These are phyloP conservation scores for Kwoniella sp. DNA, from an alignment of 768 basidiomycete species.

Conservation along the genomic window DNA sequence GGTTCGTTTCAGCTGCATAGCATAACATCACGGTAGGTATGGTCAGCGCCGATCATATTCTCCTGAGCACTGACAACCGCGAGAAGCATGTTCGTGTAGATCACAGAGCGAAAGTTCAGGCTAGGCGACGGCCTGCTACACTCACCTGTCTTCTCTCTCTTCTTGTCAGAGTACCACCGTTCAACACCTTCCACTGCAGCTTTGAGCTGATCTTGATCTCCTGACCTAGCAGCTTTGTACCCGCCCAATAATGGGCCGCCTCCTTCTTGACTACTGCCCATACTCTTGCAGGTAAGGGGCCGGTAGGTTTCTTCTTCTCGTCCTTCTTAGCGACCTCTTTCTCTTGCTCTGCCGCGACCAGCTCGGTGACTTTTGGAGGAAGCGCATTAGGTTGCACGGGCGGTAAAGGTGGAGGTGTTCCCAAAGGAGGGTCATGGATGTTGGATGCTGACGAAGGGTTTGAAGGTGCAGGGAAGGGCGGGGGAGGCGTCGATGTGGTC, in stretches of 20 bases:
- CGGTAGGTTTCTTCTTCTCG: conserved; percentile 35
- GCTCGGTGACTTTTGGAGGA: conserved; percentile 33
- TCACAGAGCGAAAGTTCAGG: not conserved
- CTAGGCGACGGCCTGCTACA: not conserved
- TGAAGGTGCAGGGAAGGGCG: conserved; percentile 18
- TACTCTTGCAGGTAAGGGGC: conserved; percentile 60
- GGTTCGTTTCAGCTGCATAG: conserved; percentile 77
- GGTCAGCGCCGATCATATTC: not conserved
- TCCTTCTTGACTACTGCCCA: conserved; percentile 97
- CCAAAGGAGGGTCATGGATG: conserved; percentile 32
- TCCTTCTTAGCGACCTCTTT: conserved; percentile 41
- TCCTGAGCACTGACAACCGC: too few species aligned
- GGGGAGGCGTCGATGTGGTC: conserved; percentile 13
- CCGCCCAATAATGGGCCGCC: conserved; percentile 94
- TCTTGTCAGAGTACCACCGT: conserved; percentile 86
- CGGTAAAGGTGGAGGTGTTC: conserved; percentile 36
- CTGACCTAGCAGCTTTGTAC: conserved; percentile 87
- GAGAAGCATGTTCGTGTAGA: too few species aligned
- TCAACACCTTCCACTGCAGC: conserved; percentile 87
- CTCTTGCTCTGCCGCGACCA: conserved; percentile 26
- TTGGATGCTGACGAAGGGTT: conserved; percentile 12
- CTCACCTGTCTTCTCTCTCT: conserved; percentile 88
- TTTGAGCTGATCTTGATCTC: conserved; percentile 88
- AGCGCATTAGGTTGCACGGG: conserved; percentile 26
- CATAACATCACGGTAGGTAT: not conserved